Percentiles rank a stretch among this genome's conserved stretches.
These are phyloP conservation scores for Wickerhamiella cacticola DNA, from an alignment of 805 yeast species.

Conservation along the genomic window DNA sequence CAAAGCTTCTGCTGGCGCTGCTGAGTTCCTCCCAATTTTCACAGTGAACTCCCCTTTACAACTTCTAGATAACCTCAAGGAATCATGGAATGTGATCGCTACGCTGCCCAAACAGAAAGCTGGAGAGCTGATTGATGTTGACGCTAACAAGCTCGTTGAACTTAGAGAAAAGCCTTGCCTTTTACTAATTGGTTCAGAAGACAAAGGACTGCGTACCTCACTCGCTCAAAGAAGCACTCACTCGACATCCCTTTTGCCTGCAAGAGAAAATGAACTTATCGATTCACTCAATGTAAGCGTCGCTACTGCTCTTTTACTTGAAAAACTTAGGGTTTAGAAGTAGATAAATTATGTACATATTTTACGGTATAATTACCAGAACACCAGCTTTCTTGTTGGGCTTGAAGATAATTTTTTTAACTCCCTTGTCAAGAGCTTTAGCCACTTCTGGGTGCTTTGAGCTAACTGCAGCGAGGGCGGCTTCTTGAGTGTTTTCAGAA, in stretches of 20 bases:
- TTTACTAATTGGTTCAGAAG: constrained; percentile 76
- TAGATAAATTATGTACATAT: constrained; percentile 6
- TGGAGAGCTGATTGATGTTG: constrained; percentile 28
- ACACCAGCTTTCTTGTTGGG: constrained; percentile 13
- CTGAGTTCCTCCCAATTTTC: constrained; percentile 58
- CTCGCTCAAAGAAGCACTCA: constrained; percentile 35
- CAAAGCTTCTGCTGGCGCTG: constrained; percentile 75
- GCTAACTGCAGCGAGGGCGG: constrained; percentile 10
- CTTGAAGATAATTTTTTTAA: constrained; percentile 16
- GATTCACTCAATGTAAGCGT: constrained; percentile 86
- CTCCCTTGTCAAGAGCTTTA: background rate
- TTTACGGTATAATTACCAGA: background rate
- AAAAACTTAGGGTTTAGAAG: background rate
- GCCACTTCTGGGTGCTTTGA: background rate
- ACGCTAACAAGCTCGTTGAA: constrained; percentile 33
- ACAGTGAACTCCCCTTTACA: constrained; percentile 45
- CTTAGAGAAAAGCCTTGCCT: constrained; percentile 46
- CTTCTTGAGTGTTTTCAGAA: constrained; percentile 12
- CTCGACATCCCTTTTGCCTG: constrained; percentile 18
- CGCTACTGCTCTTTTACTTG: constrained; percentile 61
- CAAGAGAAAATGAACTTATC: constrained; percentile 27
- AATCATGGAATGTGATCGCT: constrained; percentile 58
- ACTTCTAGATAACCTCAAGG: constrained; percentile 45
- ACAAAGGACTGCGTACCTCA: constrained; percentile 63
- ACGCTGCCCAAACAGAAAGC: constrained; percentile 20